Conservation (phyloP, 306 rosid species). For the Argentina anserina region DNA sequence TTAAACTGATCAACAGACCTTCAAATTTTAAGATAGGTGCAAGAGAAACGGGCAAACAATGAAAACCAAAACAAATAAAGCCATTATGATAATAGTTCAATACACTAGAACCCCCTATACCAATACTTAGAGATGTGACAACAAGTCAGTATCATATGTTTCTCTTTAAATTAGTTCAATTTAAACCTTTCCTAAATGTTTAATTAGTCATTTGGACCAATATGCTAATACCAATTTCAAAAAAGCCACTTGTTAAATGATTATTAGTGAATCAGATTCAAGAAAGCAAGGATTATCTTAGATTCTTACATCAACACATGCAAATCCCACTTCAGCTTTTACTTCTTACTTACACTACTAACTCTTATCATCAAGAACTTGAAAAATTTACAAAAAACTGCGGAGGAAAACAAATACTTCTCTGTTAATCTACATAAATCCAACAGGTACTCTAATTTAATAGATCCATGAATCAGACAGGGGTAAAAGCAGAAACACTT, state of each 20-base stretch:
- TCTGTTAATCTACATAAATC: background rate
- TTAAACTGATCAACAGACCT: too few relatives aligned
- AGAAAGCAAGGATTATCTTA: background rate
- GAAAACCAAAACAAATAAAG: background rate
- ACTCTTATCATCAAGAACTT: conserved; percentile 1
- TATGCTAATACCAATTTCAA: background rate
- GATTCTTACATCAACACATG: background rate
- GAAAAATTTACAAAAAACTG: background rate
- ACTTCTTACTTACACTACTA: background rate
- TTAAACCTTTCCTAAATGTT: background rate
- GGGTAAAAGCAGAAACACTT: background rate
- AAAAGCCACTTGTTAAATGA: background rate
- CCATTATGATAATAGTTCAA: background rate
- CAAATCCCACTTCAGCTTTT: background rate
- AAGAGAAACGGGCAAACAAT: background rate
- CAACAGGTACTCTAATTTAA: background rate
- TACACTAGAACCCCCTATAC: background rate
- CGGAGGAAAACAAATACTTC: background rate
- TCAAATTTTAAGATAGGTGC: background rate
- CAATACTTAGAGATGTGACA: background rate
- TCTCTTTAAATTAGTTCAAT: background rate
- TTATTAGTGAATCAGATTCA: background rate
- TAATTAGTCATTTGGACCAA: background rate
- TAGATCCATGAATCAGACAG: background rate
- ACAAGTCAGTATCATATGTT: background rate